Percentiles rank a stretch among this genome's conserved stretches.
These are phyloP conservation scores for Nakazawaea holstii DNA, from an alignment of 805 yeast genomes.

Conservation along the genomic window DNA sequence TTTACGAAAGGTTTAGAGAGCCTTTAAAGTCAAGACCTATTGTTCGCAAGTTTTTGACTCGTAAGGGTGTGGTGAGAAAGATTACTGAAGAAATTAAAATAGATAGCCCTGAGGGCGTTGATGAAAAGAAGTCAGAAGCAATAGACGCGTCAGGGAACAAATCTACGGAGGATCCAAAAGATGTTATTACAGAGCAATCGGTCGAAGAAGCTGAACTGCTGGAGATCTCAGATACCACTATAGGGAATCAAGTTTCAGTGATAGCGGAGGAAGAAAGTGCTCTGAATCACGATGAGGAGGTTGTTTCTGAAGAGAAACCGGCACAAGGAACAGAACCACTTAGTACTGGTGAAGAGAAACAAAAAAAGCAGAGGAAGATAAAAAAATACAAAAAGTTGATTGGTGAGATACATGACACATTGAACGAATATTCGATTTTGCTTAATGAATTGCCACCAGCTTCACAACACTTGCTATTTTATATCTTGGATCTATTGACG, in stretches of 20 bases:
- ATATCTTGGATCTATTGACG: slow-evolving; percentile 80
- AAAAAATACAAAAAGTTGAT: slow-evolving; percentile 45
- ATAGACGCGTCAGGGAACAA: no score
- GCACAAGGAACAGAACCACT: not conserved
- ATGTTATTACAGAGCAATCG: no score
- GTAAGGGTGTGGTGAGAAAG: slow-evolving; percentile 38
- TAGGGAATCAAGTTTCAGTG: no score
- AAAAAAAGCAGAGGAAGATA: slow-evolving; percentile 27
- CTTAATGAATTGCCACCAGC: slow-evolving; percentile 70
- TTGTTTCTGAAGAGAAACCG: not conserved
- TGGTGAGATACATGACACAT: slow-evolving; percentile 61
- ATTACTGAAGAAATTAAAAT: slow-evolving; percentile 15
- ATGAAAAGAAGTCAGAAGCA: no score
- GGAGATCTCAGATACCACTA: no score
- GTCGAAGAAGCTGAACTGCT: no score
- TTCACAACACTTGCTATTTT: slow-evolving; percentile 76
- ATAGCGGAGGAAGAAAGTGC: no score
- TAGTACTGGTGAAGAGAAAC: not conserved
- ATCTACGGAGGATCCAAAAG: no score
- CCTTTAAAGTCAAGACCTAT: slow-evolving; percentile 67
- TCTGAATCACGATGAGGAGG: not conserved
- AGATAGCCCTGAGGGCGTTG: not conserved
- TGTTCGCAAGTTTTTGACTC: slow-evolving; percentile 59
- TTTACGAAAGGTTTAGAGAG: slow-evolving; percentile 73
- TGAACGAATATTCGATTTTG: slow-evolving; percentile 63